Evolutionary conservation across 805 yeast species (phyloP), one percentile per base, ranked within the genome.

Genomic region (Yamadazyma sp.): DNA sequence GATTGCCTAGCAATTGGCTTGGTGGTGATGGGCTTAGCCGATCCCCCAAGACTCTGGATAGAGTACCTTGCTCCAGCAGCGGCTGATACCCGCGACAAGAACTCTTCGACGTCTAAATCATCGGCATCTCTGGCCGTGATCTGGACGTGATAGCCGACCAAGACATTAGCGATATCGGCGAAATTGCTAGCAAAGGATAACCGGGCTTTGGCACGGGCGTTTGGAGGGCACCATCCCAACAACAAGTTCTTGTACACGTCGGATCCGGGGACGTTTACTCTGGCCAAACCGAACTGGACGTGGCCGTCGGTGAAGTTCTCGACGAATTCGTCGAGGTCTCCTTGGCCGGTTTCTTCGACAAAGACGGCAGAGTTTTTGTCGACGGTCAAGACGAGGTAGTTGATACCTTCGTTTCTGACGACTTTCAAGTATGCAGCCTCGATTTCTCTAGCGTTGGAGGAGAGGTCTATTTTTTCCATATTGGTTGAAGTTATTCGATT

Each of bases 141-240:
- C 63, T 93, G 97, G 38, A 93, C 90, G 58, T 93, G 99, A 64
- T 91, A 93, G 32, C 95, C 95, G 49, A 73, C 72, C 53, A 85
- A 71, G 14, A 78, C 69, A 42, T 73, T 78, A 18, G 89, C 77
- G 14, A 85, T 84, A 27, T 81, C 85, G 27, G 86, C 88, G 48
- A 84, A 81, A 60, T 84, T 85, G 43, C 78, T 65, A 18, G 91
- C 89, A 62, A 81, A 85, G 1, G 89, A 80, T 31, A 86, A 75
- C 51, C 88, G 76, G 18, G 82, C 71, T 55, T 81, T 84, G 70
- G 72, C 46, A 36, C 97, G 95, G 15, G 95, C 90, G 40, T 91
- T 86, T 60, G 93, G 98, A 5, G 99, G 99, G 65, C 95, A 86
- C 96, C 96, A 91, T 35, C 97, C 98, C 25, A 93, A 71, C 32